These are phyloP conservation scores for Candida nonsorbophila DNA, from an alignment of 805 yeast genomes.

Conservation along the genomic window DNA sequence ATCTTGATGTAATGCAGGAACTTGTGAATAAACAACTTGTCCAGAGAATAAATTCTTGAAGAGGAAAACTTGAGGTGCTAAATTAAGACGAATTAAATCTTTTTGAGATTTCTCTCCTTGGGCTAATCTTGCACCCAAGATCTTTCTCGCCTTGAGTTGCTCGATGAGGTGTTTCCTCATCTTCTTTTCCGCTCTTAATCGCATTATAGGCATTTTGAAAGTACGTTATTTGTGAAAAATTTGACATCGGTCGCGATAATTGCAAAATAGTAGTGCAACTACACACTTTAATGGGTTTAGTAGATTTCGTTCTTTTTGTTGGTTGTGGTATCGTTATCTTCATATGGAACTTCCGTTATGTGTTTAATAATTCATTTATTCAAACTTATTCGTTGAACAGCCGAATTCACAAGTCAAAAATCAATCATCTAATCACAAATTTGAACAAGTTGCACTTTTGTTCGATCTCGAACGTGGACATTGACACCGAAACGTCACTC, in stretches of 20 bases:
- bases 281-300: background rate
- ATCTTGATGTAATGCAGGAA: conserved; percentile 56
- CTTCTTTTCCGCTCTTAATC: conserved; percentile 39
- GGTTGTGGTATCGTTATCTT: conserved; percentile 1
- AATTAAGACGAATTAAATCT: conserved; percentile 41
- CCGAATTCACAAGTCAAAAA: conserved; percentile 12
- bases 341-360: conserved; percentile 7
- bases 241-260: background rate
- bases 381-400: conserved; percentile 8
- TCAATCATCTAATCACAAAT: conserved; percentile 18
- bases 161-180: conserved; percentile 43
- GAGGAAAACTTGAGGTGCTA: conserved; percentile 78
- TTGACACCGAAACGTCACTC: conserved; percentile 13
- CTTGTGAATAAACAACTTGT: conserved; percentile 84
- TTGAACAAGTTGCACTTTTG: conserved; percentile 10
- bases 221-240: conserved; percentile 1
- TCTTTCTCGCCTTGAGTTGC: conserved; percentile 38
- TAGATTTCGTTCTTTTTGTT: background rate
- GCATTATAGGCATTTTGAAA: conserved; percentile 28
- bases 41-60: conserved; percentile 86
- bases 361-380: conserved; percentile 11
- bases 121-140: conserved; percentile 39
- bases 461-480: conserved; percentile 4
- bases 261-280: background rate
- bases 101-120: conserved; percentile 28